Conservation (phyloP, 106 monocot species). For the Narthecium ossifragum region DNA sequence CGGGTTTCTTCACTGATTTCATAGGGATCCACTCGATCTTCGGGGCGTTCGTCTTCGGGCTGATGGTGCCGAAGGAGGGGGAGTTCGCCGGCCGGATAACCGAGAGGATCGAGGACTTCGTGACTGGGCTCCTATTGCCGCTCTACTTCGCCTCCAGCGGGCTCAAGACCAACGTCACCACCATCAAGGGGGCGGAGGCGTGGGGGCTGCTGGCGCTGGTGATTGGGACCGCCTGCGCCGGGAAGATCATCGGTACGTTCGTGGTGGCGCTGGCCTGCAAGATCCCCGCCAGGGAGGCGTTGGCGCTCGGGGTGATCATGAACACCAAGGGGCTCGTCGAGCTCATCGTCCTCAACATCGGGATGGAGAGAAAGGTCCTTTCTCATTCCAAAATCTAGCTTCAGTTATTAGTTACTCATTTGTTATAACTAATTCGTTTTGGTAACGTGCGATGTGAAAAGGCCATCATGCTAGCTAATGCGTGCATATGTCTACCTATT, state of each 20-base stretch:
- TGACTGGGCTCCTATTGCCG: slow-evolving; percentile 63
- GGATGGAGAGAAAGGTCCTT: slow-evolving; percentile 60
- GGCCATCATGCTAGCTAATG: no score
- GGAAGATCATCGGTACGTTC: slow-evolving; percentile 50
- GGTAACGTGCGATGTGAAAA: no score
- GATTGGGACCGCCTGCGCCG: slow-evolving; percentile 38
- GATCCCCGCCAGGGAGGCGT: slow-evolving; percentile 40
- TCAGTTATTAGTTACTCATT: background rate
- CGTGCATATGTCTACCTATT: background rate
- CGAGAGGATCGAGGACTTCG: slow-evolving; percentile 86
- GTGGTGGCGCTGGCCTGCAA: slow-evolving; percentile 31
- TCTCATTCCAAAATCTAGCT: no score
- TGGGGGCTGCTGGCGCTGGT: slow-evolving; percentile 63
- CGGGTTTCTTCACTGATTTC: slow-evolving; percentile 56
- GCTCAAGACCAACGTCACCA: slow-evolving; percentile 56
- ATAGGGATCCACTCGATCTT: slow-evolving; percentile 85
- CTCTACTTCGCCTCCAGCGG: slow-evolving; percentile 88
- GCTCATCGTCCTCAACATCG: slow-evolving; percentile 80
- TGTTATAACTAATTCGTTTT: background rate
- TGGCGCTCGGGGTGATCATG: slow-evolving; percentile 67
- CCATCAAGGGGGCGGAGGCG: slow-evolving; percentile 28
- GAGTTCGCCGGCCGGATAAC: slow-evolving; percentile 46
- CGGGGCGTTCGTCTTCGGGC: slow-evolving; percentile 81
- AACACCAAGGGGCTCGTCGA: slow-evolving; percentile 90
- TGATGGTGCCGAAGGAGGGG: slow-evolving; percentile 67